Conservation (phyloP, 2,329 filamentous ascomycete species). For the Chaetothyriales sp. region DNA sequence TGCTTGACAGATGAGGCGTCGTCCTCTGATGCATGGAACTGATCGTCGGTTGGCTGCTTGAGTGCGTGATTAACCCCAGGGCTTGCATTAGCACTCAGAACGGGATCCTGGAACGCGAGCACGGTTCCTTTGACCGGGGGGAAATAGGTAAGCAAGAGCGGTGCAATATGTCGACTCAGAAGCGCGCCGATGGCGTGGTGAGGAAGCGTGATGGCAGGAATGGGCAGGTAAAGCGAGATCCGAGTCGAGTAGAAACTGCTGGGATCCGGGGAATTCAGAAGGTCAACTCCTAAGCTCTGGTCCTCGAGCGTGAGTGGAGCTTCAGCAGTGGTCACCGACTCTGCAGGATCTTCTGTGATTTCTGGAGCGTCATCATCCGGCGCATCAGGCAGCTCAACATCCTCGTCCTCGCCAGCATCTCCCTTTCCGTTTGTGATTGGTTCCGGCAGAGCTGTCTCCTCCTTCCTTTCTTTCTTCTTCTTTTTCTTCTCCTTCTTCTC, state of each 20-base stretch:
- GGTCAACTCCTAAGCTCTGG: constrained; percentile 1
- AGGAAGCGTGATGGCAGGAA: constrained; percentile 41
- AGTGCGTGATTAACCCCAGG: constrained; percentile 27
- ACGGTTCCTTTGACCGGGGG: constrained; percentile 41
- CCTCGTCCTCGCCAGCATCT: constrained; percentile 6
- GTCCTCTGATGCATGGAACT: constrained; percentile 24
- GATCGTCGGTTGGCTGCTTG: constrained; percentile 17
- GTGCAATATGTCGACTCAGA: constrained; percentile 46
- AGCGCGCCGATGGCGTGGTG: constrained; percentile 40
- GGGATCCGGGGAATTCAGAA: constrained; percentile 8
- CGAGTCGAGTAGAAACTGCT: constrained; percentile 13
- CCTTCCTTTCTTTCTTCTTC: constrained; percentile 8
- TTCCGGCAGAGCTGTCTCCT: constrained; percentile 4
- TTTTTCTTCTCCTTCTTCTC: constrained; percentile 4
- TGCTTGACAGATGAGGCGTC: not conserved
- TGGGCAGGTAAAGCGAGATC: constrained; percentile 46
- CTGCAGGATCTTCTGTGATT: not conserved
- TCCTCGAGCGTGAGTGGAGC: not conserved
- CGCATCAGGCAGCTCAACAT: constrained; percentile 6
- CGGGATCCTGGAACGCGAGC: constrained; percentile 15
- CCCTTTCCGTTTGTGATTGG: not conserved
- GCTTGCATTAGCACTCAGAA: constrained; percentile 16
- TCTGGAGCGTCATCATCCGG: constrained; percentile 1
- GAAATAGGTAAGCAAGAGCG: constrained; percentile 48
- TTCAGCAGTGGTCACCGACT: not conserved